Evolutionary conservation across 805 yeast genomes (phyloP), one percentile per base, ranked within the genome.

Genomic region (Metschnikowia henanensis): DNA sequence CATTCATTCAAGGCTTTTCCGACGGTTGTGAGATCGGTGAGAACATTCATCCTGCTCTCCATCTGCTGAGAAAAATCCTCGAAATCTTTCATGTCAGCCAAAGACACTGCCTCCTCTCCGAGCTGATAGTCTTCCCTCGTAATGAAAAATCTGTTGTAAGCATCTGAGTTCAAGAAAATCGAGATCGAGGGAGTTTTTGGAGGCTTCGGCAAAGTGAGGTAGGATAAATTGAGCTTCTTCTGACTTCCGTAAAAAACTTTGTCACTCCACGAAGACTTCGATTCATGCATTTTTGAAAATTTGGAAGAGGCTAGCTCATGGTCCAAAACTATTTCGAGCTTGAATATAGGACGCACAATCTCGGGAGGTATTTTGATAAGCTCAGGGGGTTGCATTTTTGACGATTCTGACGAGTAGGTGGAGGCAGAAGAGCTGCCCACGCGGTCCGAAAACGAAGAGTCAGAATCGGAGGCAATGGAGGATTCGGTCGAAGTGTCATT

Each of bases 1-100:
- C 81, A 76, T 51, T 80, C 86, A 52, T 73, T 76, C 39, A 80
- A 53, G 7, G 78, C 65, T 42, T 72, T 71, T 9, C 82, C 83
- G 26, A 76, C 53, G 4, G 43, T 33, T 13, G 31, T 19, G 25
- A 45, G 38, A 6, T 41, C 43, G n/a, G 41, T 32, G 8, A 41
- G 44, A 6, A 23, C 31, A 12, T n/a, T 20, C 20, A 43, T 32
- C 32, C 9, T 21, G 17, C 28, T 9, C 7, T 28, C 16, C 16
- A 47, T 17, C 1, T 30, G 38, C 13, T 28, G 8, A 33, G 38
- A 35, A 21, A 47, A 50, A 5, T n/a, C 3, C 6, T 30, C 29
- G 33, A 45, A 22, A 20, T 51, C 52, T 13, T 41, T 33, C 6
- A 21, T 21, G 23, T 50, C 53, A 9, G 36, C 35, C 12, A 35